These are phyloP conservation scores for Diplogelasinospora grovesii DNA, from an alignment of 495 filamentous ascomycete genomes.

Conservation along the genomic window DNA sequence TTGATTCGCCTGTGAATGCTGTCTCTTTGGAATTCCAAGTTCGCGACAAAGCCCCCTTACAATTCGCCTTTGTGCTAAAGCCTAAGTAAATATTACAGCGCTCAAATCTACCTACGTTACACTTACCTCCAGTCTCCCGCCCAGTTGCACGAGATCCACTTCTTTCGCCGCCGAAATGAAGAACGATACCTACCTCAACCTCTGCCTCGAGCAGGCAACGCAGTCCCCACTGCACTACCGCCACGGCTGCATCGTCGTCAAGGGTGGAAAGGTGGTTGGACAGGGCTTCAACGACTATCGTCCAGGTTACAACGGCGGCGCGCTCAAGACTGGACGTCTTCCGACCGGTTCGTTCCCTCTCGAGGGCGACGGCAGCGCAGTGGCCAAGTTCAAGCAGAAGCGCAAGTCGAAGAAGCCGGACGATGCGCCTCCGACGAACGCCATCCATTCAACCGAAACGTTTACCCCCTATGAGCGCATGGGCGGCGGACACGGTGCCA, in stretches of 20 bases:
- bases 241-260: constrained; percentile 45
- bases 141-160: too few relatives aligned
- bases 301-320: constrained; percentile 40
- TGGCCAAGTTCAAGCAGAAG: constrained; percentile 27
- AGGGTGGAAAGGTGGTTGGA: constrained; percentile 47
- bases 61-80: too few relatives aligned
- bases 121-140: too few relatives aligned
- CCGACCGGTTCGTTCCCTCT: constrained; percentile 22
- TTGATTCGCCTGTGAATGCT: too few relatives aligned
- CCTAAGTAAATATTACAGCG: too few relatives aligned
- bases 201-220: constrained; percentile 47
- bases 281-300: constrained; percentile 44
- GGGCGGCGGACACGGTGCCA: constrained; percentile 17
- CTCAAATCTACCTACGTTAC: too few relatives aligned
- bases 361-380: constrained; percentile 11
- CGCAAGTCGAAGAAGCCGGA: constrained; percentile 14
- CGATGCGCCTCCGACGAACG: not conserved
- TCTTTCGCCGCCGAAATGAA: too few relatives aligned
- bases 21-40: too few relatives aligned
- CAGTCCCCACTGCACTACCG: constrained; percentile 43
- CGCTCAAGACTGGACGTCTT: constrained; percentile 41
- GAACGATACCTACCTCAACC: constrained; percentile 34
- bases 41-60: too few relatives aligned
- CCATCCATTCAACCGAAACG: not conserved
- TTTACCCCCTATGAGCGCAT: constrained; percentile 8